These are phyloP conservation scores for Amanita fuliginea DNA, from an alignment of 768 basidiomycete genomes.

Conservation along the genomic window DNA sequence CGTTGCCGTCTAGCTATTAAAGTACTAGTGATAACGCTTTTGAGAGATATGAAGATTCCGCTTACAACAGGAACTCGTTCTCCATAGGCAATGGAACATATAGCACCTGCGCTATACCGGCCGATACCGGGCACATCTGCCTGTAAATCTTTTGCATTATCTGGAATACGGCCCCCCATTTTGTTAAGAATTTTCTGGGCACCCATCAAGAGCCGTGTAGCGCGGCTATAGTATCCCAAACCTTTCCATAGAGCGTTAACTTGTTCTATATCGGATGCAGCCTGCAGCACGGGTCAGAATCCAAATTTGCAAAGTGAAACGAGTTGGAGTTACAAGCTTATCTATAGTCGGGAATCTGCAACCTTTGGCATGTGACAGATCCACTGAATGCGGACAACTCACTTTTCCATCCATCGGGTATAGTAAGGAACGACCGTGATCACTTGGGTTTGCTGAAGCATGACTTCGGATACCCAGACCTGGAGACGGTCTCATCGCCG, in stretches of 20 bases:
- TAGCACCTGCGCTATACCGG: constrained; percentile 78
- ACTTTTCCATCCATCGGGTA: constrained; percentile 79
- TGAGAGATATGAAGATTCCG: constrained; percentile 8
- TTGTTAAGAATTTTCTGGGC: constrained; percentile 68
- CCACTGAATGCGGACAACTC: constrained; percentile 11
- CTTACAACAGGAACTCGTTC: constrained; percentile 76
- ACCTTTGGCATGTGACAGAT: constrained; percentile 8
- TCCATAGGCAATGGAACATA: constrained; percentile 83
- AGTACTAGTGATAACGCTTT: not conserved
- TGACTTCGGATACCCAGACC: constrained; percentile 90
- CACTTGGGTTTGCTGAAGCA: constrained; percentile 96
- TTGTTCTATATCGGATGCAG: constrained; percentile 63
- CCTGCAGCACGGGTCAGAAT: constrained; percentile 24
- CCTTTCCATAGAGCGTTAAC: constrained; percentile 91
- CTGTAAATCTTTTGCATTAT: constrained; percentile 74
- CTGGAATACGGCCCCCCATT: constrained; percentile 61
- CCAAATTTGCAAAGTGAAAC: constrained; percentile 7
- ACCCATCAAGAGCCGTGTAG: constrained; percentile 71
- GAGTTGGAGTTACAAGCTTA: constrained; percentile 46
- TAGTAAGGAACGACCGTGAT: constrained; percentile 92
- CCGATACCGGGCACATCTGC: constrained; percentile 80
- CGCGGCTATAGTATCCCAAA: constrained; percentile 83
- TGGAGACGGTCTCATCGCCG: constrained; percentile 14
- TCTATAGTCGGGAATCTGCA: constrained; percentile 71
- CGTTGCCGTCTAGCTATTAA: constrained; percentile 78